A percentile compares a stretch with the other conserved stretches of the same genome.
phyloP scores from a whole-genome alignment of 148 eudicot species.

The Chenopodium quinoa region DNA sequence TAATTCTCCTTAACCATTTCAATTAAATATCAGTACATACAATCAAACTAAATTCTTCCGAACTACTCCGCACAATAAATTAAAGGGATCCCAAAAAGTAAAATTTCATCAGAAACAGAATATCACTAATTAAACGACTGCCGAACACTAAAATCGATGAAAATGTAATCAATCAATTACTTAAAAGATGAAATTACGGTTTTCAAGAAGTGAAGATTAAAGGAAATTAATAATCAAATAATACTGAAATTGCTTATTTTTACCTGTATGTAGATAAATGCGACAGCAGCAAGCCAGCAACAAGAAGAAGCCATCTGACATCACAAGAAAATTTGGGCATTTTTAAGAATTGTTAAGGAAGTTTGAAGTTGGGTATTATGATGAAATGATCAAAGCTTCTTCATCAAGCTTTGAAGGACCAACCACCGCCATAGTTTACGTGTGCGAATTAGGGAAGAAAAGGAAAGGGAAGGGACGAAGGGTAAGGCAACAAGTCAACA shows the following conservation, averaged over 20 bases:
- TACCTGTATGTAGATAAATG: constrained; percentile 85
- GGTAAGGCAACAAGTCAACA: too few relatives aligned
- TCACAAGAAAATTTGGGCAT: constrained; percentile 59
- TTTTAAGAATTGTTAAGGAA: neutral
- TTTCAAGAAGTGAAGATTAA: neutral
- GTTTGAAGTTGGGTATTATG: neutral
- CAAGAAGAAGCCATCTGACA: constrained; percentile 68
- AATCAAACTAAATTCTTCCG: neutral
- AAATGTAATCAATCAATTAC: neutral
- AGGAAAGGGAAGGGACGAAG: too few relatives aligned
- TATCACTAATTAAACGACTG: neutral
- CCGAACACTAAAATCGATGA: too few relatives aligned
- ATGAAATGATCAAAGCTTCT: constrained; percentile 11
- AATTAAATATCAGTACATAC: neutral
- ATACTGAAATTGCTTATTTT: neutral
- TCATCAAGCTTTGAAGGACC: neutral
- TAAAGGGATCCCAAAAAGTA: neutral
- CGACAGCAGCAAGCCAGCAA: constrained; percentile 42
- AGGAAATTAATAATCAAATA: neutral
- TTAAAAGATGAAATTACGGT: constrained; percentile 6
- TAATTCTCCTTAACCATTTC: neutral
- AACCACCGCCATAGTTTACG: too few relatives aligned
- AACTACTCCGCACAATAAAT: neutral
- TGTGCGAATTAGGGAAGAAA: too few relatives aligned
- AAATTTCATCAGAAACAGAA: neutral